These are phyloP conservation scores for Panicum hallii DNA, from an alignment of 202 grass and related monocot species.

Conservation along the genomic window DNA sequence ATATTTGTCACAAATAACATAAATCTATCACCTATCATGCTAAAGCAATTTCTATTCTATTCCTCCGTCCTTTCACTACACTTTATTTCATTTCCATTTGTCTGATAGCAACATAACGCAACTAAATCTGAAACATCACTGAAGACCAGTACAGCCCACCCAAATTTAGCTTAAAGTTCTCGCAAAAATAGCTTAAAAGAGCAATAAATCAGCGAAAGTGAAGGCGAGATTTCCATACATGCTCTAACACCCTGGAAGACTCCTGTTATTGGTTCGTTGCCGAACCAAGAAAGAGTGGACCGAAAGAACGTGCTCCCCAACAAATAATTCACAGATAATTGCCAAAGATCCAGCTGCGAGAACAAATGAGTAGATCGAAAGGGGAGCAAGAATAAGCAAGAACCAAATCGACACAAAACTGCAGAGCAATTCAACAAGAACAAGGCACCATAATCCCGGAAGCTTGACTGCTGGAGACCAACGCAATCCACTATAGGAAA, in stretches of 20 bases:
- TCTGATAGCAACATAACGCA: constrained; percentile 13
- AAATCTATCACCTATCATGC: background rate
- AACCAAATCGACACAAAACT: constrained; percentile 29
- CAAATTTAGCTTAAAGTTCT: constrained; percentile 18
- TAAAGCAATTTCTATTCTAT: constrained; percentile 16
- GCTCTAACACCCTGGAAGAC: constrained; percentile 5
- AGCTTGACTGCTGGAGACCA: constrained; percentile 10
- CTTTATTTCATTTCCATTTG: background rate
- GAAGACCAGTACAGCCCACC: background rate
- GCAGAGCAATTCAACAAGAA: constrained; percentile 22
- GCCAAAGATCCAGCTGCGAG: constrained; percentile 31
- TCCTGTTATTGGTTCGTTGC: background rate
- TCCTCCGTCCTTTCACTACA: background rate
- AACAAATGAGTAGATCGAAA: background rate
- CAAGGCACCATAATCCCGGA: constrained; percentile 10
- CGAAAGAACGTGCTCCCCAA: background rate
- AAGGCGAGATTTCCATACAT: background rate
- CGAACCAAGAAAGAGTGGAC: constrained; percentile 18
- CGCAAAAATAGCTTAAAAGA: constrained; percentile 6
- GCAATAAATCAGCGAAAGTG: constrained; percentile 16
- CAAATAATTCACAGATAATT: background rate
- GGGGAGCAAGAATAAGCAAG: constrained; percentile 15
- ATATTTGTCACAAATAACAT: background rate
- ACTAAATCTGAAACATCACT: constrained; percentile 1
- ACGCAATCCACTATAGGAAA: constrained; percentile 22